Evolutionary conservation across 352 stramenopile genomes (phyloP), one percentile per base, ranked within the genome.

Genomic region (Pythium biforme): DNA sequence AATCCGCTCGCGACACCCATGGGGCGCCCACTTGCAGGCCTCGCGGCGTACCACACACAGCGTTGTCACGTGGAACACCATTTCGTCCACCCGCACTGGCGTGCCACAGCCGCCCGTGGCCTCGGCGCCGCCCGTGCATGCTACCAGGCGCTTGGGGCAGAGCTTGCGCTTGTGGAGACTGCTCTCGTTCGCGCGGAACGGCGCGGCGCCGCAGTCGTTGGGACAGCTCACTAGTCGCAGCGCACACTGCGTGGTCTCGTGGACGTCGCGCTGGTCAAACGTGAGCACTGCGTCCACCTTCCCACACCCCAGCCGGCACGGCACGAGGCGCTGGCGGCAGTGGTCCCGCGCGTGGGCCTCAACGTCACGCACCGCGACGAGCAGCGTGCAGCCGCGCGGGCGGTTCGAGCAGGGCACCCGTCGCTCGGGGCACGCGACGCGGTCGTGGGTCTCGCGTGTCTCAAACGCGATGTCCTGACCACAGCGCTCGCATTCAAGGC

Each of bases 401-500:
- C 83, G 61, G 23, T 94, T 87, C 14, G 59, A 43, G 40, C 84
- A 94, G 1, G 59, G 1, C 0, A 91, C 77, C 17, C 59, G 27
- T 2, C 82, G 82, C 41, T 64, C 52, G 0, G 46, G 40, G 27
- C 82, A 94, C 8, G 58, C n/a, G 0, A 62, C 39, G 0, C 50
- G 39, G 22, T 86, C 67, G 34, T 88, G 81, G 6, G 48, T 45
- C 12, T 52, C 41, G 17, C 75, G 70, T 2, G 72, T 52, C 55
- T 83, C 75, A 50, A 77, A 80, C 17, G 75, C 63, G 10, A 88
- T 62, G 1, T 49, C 29, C 0, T 59, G 23, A 15, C 57, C 33
- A 41, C 84, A 94, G 15, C 63, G 70, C 12, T 88, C 84, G 43
- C 84, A 94, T 12, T 68, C 63, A 22, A 91, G 67, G 0, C 31